These are phyloP conservation scores for Solanum dulcamara DNA, from an alignment of 257 asterid species.

Conservation along the genomic window DNA sequence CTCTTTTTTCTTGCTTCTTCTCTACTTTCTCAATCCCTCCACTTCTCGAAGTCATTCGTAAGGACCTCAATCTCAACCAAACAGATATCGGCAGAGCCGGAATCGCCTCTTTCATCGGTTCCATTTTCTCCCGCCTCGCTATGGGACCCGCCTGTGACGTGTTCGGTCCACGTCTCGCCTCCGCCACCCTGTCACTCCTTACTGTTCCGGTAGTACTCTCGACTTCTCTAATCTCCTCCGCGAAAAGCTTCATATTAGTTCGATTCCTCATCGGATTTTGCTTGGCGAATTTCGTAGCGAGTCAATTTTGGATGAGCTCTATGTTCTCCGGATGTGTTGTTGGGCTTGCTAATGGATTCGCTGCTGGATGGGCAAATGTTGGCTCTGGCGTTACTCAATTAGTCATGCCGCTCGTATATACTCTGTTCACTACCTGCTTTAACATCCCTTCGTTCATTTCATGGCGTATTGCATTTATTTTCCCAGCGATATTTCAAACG, in stretches of 20 bases:
- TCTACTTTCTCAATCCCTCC: conserved; percentile 58
- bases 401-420: conserved; percentile 29
- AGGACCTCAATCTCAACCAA: conserved; percentile 32
- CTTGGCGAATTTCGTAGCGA: conserved; percentile 46
- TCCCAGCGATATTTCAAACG: conserved; percentile 29
- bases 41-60: conserved; percentile 37
- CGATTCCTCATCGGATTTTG: conserved; percentile 44
- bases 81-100: conserved; percentile 28
- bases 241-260: conserved; percentile 16
- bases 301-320: conserved; percentile 61
- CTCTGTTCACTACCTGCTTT: conserved; percentile 1
- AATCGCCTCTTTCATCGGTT: conserved; percentile 30
- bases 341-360: conserved; percentile 42
- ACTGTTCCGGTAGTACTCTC: conserved; percentile 34
- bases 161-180: conserved; percentile 41
- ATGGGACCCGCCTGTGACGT: conserved; percentile 49
- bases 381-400: conserved; percentile 51
- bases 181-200: conserved; percentile 38
- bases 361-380: conserved; percentile 60
- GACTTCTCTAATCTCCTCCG: conserved; percentile 15
- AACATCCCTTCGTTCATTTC: conserved; percentile 15
- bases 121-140: conserved; percentile 31
- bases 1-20: conserved; percentile 47
- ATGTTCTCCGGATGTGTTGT: conserved; percentile 48
- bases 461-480: conserved; percentile 38